These are phyloP conservation scores for Mitragyna speciosa DNA, from an alignment of 257 asterid species.

Conservation along the genomic window DNA sequence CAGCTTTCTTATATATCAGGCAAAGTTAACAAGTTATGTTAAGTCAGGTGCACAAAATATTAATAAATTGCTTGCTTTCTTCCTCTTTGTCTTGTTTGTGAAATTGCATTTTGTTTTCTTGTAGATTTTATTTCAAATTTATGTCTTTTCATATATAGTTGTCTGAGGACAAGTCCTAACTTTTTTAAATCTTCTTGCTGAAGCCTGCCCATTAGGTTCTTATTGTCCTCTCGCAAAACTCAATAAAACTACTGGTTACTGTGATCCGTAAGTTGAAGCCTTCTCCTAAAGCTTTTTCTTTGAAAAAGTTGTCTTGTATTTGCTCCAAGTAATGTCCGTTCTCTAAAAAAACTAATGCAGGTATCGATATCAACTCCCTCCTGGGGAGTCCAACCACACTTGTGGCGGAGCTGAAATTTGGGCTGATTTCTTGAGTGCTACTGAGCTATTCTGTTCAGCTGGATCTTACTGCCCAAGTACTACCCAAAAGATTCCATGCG, in stretches of 20 bases:
- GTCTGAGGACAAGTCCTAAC: constrained; percentile 22
- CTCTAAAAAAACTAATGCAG: constrained; percentile 34
- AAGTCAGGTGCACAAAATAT: neutral
- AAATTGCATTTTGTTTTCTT: neutral
- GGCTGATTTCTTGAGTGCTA: constrained; percentile 70
- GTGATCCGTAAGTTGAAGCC: constrained; percentile 82
- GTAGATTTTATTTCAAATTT: neutral
- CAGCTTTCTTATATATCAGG: neutral
- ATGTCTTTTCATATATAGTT: constrained; percentile 2
- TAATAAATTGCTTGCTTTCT: neutral
- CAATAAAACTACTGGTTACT: constrained; percentile 70
- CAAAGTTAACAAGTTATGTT: neutral
- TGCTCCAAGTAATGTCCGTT: constrained; percentile 17
- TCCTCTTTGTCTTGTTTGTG: neutral
- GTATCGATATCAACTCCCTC: constrained; percentile 89
- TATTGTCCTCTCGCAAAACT: constrained; percentile 78
- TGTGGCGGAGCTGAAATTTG: constrained; percentile 97
- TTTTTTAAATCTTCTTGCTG: constrained; percentile 18
- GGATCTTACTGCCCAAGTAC: constrained; percentile 91
- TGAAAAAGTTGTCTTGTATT: constrained; percentile 9
- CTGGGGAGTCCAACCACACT: constrained; percentile 70
- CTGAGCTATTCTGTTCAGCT: constrained; percentile 75
- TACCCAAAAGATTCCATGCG: constrained; percentile 63
- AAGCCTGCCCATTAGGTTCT: constrained; percentile 96
- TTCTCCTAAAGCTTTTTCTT: constrained; percentile 9